A percentile compares a stretch with the other conserved stretches of the same genome.
These are phyloP conservation scores for Aquanectria penicillioides DNA, from an alignment of 2,329 filamentous ascomycete species.

Conservation along the genomic window DNA sequence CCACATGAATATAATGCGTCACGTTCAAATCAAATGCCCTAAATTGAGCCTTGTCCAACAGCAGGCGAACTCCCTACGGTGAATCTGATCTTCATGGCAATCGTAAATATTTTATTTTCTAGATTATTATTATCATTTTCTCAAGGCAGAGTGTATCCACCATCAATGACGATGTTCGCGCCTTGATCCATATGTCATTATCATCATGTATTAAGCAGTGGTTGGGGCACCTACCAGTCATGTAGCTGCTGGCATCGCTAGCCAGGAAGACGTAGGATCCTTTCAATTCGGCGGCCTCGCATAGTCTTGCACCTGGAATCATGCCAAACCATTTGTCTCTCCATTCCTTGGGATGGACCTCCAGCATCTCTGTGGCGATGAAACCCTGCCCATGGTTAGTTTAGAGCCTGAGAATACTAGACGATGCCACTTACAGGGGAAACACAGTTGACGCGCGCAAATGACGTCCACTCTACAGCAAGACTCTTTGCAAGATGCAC, in stretches of 20 bases:
- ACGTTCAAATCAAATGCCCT: too few relatives aligned
- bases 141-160: conserved; percentile 38
- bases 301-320: conserved; percentile 37
- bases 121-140: not conserved
- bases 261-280: conserved; percentile 50
- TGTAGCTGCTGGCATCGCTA: conserved; percentile 52
- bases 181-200: conserved; percentile 24
- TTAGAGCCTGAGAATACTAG: not conserved
- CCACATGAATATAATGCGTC: too few relatives aligned
- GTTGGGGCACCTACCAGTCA: conserved; percentile 45
- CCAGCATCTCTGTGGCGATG: conserved; percentile 36
- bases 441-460: conserved; percentile 52
- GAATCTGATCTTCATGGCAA: too few relatives aligned
- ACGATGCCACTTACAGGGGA: conserved; percentile 49
- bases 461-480: conserved; percentile 55
- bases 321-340: conserved; percentile 32
- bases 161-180: conserved; percentile 40
- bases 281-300: conserved; percentile 47
- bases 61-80: too few relatives aligned
- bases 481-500: conserved; percentile 52
- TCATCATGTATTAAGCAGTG: too few relatives aligned
- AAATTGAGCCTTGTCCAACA: too few relatives aligned
- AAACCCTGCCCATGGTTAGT: conserved; percentile 23
- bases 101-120: too few relatives aligned
- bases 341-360: conserved; percentile 35